These are phyloP conservation scores for Metschnikowia gruessii DNA, from an alignment of 805 yeast genomes.

Conservation along the genomic window DNA sequence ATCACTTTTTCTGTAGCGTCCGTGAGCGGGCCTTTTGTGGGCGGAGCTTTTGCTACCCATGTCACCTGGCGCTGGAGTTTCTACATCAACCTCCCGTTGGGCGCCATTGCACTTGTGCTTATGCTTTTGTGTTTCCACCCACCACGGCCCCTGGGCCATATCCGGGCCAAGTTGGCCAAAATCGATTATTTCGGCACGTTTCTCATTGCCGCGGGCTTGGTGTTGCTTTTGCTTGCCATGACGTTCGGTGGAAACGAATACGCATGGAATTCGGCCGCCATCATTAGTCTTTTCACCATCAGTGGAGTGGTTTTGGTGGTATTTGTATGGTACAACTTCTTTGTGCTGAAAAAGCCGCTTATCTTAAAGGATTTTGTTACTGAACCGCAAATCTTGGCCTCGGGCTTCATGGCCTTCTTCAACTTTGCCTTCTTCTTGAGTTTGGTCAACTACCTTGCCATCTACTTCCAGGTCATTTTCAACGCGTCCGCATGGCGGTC, in stretches of 20 bases:
- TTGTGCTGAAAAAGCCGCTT: conserved; percentile 44
- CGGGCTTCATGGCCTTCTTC: conserved; percentile 36
- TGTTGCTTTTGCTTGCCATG: conserved; percentile 46
- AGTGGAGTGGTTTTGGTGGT: conserved; percentile 38
- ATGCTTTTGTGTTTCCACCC: conserved; percentile 46
- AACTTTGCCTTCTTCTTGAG: conserved; percentile 42
- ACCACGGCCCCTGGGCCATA: conserved; percentile 41
- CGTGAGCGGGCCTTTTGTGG: conserved; percentile 61
- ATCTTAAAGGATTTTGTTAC: conserved; percentile 42
- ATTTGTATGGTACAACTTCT: conserved; percentile 43
- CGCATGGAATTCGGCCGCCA: conserved; percentile 56
- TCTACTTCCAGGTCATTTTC: conserved; percentile 40
- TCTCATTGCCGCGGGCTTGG: conserved; percentile 41
- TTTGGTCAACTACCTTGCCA: conserved; percentile 31
- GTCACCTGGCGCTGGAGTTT: conserved; percentile 79
- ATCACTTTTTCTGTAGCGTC: conserved; percentile 48
- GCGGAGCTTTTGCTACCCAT: conserved; percentile 60
- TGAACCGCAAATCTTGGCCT: conserved; percentile 35
- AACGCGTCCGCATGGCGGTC: conserved; percentile 35
- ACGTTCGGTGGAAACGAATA: conserved; percentile 53
- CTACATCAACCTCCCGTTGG: conserved; percentile 65
- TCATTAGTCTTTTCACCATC: conserved; percentile 46
- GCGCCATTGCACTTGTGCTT: conserved; percentile 46
- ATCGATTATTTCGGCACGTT: conserved; percentile 52
- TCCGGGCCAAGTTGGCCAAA: conserved; percentile 35